phyloP scores from a whole-genome alignment of 345 rosid species.

The Raphanus raphanistrum region DNA sequence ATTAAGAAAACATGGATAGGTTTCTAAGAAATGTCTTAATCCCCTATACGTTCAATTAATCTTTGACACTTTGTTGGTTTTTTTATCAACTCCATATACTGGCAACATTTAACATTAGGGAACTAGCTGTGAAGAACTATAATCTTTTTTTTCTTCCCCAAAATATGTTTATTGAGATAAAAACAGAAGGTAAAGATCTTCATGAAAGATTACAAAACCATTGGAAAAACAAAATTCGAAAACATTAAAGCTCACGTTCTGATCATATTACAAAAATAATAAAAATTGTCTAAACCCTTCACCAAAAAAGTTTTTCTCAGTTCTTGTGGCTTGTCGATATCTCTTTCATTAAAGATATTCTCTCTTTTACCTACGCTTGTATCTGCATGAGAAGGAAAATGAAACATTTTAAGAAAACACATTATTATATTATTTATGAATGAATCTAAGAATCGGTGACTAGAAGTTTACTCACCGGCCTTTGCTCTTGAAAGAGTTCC shows the following conservation, averaged over 20 bases:
- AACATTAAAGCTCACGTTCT: not conserved
- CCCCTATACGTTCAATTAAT: not conserved
- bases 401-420: not conserved
- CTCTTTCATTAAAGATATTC: not conserved
- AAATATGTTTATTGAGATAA: not conserved
- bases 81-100: not conserved
- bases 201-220: not conserved
- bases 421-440: not conserved
- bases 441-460: not conserved
- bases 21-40: not conserved
- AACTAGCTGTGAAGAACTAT: not conserved
- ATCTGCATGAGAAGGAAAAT: constrained; percentile 23
- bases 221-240: constrained; percentile 12
- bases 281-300: constrained; percentile 14
- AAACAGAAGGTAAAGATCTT: not conserved
- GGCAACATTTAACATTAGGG: not conserved
- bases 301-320: not conserved
- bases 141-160: not conserved
- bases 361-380: constrained; percentile 34
- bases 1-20: not conserved
- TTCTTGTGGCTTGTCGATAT: not conserved
- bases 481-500: constrained; percentile 88
- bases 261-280: constrained; percentile 10
- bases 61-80: not conserved
- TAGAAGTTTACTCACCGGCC: constrained; percentile 54